Percentiles rank a stretch among this genome's conserved stretches.
These are phyloP conservation scores for Candida gorgasii DNA, from an alignment of 805 yeast species.

Conservation along the genomic window DNA sequence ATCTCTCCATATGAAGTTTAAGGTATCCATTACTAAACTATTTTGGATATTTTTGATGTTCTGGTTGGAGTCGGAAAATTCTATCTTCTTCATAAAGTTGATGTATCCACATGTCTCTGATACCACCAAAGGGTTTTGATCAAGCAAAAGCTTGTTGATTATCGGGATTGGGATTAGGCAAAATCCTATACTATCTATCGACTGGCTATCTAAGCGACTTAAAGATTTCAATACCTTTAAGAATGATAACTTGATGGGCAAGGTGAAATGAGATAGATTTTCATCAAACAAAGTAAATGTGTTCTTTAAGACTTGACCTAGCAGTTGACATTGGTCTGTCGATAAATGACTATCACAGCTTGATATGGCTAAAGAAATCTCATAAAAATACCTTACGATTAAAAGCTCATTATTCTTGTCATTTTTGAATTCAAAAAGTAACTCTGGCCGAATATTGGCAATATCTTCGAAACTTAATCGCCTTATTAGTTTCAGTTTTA, in stretches of 20 bases:
- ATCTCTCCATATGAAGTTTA: slow-evolving; percentile 59
- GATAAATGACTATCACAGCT: background rate
- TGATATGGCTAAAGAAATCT: background rate
- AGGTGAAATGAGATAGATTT: background rate
- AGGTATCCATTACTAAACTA: slow-evolving; percentile 53
- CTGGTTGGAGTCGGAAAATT: slow-evolving; percentile 7
- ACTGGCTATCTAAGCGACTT: background rate
- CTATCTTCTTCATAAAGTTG: slow-evolving; percentile 38
- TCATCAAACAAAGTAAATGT: slow-evolving; percentile 3
- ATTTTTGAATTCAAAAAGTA: background rate
- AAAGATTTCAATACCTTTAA: slow-evolving; percentile 4
- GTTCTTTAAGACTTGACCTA: background rate
- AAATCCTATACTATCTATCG: background rate
- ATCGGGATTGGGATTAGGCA: slow-evolving; percentile 30
- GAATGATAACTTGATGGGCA: slow-evolving; percentile 3
- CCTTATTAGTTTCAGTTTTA: background rate
- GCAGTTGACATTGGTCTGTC: background rate
- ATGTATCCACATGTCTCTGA: slow-evolving; percentile 51
- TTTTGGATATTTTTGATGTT: slow-evolving; percentile 28
- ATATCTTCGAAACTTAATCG: background rate
- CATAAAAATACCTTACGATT: slow-evolving; percentile 3
- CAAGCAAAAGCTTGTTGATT: slow-evolving; percentile 39
- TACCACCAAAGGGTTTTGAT: slow-evolving; percentile 44
- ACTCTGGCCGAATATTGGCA: background rate
- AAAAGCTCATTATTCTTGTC: slow-evolving; percentile 5